Evolutionary conservation across 2,329 filamentous ascomycete species (phyloP).

Genomic region (Sarocladium kiliense): DNA sequence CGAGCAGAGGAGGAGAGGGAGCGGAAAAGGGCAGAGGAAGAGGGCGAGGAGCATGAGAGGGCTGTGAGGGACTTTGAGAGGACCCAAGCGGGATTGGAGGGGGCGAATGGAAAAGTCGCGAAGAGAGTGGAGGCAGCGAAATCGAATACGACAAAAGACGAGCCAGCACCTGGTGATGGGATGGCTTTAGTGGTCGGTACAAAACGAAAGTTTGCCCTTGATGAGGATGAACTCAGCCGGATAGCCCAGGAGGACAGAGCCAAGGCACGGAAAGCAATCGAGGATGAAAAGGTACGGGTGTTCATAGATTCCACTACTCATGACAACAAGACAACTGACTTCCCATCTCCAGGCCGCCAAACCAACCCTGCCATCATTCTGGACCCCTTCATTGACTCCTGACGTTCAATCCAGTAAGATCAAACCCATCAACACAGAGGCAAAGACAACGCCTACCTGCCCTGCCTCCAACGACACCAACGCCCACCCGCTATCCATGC

Average conservation of each 20-base stretch:
- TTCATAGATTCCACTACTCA: not conserved
- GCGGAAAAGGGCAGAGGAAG: conserved; percentile 53
- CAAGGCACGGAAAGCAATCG: conserved; percentile 64
- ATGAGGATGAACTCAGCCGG: conserved; percentile 68
- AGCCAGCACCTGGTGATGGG: not conserved
- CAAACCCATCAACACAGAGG: conserved; percentile 51
- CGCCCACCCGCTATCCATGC: conserved; percentile 72
- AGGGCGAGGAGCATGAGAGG: conserved; percentile 64
- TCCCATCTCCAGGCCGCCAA: conserved; percentile 48
- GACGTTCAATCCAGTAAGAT: conserved; percentile 39
- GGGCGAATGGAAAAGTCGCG: conserved; percentile 18
- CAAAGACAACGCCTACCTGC: conserved; percentile 68
- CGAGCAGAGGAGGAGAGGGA: conserved; percentile 55
- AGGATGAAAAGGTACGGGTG: conserved; percentile 61
- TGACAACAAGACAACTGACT: conserved; percentile 10
- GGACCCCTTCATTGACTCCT: conserved; percentile 83
- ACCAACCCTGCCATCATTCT: conserved; percentile 77
- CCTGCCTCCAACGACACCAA: conserved; percentile 64
- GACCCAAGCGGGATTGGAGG: conserved; percentile 65
- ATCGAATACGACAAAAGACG: conserved; percentile 7
- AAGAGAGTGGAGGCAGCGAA: not conserved
- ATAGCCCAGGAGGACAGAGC: conserved; percentile 65
- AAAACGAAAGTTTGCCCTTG: conserved; percentile 72
- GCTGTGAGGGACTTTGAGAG: conserved; percentile 80
- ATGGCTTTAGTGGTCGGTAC: conserved; percentile 15